Evolutionary conservation across 495 filamentous ascomycete species (phyloP), one percentile per base, ranked within the genome.

Genomic region (Parachaetomium inaequale): DNA sequence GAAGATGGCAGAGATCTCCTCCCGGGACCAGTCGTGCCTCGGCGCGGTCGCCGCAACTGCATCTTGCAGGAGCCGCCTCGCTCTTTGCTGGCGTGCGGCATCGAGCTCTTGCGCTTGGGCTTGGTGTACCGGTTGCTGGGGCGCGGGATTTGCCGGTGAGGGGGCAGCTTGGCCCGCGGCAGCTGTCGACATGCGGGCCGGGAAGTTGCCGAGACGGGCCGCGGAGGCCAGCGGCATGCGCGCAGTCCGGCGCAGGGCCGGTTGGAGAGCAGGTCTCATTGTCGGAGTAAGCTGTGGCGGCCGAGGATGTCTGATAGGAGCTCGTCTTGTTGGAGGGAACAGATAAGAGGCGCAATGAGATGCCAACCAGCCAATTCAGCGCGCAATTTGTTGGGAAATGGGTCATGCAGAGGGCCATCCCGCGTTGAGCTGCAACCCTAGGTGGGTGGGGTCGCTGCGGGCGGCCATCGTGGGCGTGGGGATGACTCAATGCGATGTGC

Each of bases 1-100:
- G 70, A 93, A 92, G 66, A 95, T 85, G 61, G 85, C 81, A 47
- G 81, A 71, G 52, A 93, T 87, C 74, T 93, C 89, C 19, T 91
- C 87, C 60, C 82, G 85, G 14, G 88, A 89, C 91, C 91, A 93
- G 69, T 84, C 83, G 62, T 82, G 87, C 51, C 88, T 80, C 21
- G 87, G 84, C 32, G 66, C 74, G 0, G 74, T 79, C 10, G 87
- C 84, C 10, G 78, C 73, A 12, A 87, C 78, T 7, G 88, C 88
- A 49, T 73, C 68, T 28, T 60, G 71, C 38, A 77, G 58, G 23
- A 69, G 59, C 14, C 59, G 68, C 17, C 34, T 51, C 3, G 62
- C 62, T 31, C 59, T 43, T 32, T 58, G 64, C 19, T 65, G 61
- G 6, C 31, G 51, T 28, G 59, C 26, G 3, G 28, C 46, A 45